Evolutionary conservation across 2,329 filamentous ascomycete species (phyloP).

Genomic region (Penicillium sp.): DNA sequence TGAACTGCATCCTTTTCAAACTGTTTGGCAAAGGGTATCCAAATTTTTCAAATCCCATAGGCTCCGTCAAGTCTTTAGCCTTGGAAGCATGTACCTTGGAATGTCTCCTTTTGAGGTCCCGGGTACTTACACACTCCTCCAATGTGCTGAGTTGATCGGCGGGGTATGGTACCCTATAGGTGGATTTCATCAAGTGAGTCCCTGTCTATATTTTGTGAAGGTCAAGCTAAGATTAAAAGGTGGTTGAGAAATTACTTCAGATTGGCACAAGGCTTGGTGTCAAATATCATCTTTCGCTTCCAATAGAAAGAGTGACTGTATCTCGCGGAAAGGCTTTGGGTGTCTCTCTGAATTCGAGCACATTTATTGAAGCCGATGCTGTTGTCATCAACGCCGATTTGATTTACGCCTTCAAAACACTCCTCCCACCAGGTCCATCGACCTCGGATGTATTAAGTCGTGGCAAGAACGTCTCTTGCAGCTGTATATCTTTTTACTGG

Average conservation of each 20-base stretch:
- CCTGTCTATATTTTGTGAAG: background rate
- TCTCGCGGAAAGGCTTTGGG: background rate
- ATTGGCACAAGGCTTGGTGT: background rate
- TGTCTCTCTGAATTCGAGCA: background rate
- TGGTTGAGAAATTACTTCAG: background rate
- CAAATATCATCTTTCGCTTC: background rate
- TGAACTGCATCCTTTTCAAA: constrained; percentile 6
- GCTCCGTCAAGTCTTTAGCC: constrained; percentile 3
- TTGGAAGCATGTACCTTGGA: constrained; percentile 10
- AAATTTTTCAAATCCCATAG: constrained; percentile 4
- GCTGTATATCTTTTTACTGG: constrained; percentile 8
- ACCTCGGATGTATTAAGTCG: background rate
- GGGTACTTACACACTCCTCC: constrained; percentile 6
- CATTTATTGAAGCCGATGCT: constrained; percentile 1
- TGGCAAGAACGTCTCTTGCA: background rate
- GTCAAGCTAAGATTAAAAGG: background rate
- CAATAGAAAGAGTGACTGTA: background rate
- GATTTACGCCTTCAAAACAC: constrained; percentile 2
- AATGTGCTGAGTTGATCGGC: constrained; percentile 1
- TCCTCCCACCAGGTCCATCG: background rate
- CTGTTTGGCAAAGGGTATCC: constrained; percentile 1
- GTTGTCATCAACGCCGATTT: constrained; percentile 8
- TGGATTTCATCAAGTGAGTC: constrained; percentile 6
- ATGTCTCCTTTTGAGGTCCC: constrained; percentile 6
- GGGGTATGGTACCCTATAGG: constrained; percentile 9